phyloP scores from a whole-genome alignment of 2,329 filamentous ascomycete species.

The Exserohilum turcica region DNA sequence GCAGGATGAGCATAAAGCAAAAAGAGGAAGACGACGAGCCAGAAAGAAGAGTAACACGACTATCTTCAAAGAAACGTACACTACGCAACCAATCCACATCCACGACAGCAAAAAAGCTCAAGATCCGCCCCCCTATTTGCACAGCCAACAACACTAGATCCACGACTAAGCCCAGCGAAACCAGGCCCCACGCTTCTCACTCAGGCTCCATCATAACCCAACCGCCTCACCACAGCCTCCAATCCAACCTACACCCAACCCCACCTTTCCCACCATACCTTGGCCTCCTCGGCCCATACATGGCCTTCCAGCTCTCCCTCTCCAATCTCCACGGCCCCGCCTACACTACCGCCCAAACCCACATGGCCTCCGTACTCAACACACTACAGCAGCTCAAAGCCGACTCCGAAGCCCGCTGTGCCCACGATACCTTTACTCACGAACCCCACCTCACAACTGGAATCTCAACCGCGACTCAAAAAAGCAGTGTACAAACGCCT shows the following conservation, averaged over 20 bases:
- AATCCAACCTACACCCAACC: not conserved
- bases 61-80: no score
- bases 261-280: not conserved
- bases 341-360: constrained; percentile 1
- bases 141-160: no score
- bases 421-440: no score
- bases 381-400: not conserved
- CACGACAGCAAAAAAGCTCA: no score
- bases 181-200: not conserved
- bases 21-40: no score
- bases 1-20: no score
- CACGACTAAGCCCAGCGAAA: not conserved
- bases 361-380: not conserved
- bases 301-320: constrained; percentile 8
- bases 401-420: not conserved
- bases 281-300: not conserved
- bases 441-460: no score
- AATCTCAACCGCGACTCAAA: no score
- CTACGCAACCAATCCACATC: no score
- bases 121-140: no score
- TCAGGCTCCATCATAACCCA: not conserved
- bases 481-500: no score
- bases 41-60: no score
- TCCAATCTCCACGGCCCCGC: not conserved
- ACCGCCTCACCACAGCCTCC: not conserved